These are phyloP conservation scores for Conticribra guillardii DNA, from an alignment of 108 stramenopile species.

Conservation along the genomic window DNA sequence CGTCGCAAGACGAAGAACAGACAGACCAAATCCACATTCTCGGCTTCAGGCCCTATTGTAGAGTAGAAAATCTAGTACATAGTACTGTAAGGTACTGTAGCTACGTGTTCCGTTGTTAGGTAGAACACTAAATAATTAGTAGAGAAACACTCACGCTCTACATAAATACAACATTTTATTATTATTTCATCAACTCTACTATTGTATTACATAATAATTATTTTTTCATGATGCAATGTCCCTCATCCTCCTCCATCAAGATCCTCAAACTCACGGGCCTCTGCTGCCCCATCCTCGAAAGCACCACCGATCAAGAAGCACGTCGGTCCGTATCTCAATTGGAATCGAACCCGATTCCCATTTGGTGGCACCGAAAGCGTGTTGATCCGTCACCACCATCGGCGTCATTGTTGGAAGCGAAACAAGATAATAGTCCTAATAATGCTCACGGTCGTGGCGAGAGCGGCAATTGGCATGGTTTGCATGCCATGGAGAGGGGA, in stretches of 20 bases:
- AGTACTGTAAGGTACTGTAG: too few species aligned
- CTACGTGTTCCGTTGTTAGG: too few species aligned
- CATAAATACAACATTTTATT: too few species aligned
- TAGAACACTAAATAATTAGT: too few species aligned
- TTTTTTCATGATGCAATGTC: neutral
- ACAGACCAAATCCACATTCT: too few species aligned
- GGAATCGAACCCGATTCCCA: constrained; percentile 9
- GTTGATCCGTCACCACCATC: neutral
- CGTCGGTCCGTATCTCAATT: constrained; percentile 4
- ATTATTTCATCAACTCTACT: too few species aligned
- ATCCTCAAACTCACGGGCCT: neutral
- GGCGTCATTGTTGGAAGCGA: neutral
- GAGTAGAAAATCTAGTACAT: too few species aligned
- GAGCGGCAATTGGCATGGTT: neutral
- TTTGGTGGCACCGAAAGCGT: constrained; percentile 22
- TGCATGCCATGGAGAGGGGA: neutral
- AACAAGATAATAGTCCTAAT: neutral
- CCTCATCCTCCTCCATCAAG: neutral
- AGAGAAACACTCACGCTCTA: too few species aligned
- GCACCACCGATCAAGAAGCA: constrained; percentile 3
- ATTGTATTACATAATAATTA: neutral
- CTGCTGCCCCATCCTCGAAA: constrained; percentile 11
- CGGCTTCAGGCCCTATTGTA: too few species aligned
- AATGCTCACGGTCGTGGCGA: neutral
- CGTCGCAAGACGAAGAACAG: too few species aligned